Conservation (phyloP, 495 filamentous ascomycete species). For the Physcia stellaris region DNA sequence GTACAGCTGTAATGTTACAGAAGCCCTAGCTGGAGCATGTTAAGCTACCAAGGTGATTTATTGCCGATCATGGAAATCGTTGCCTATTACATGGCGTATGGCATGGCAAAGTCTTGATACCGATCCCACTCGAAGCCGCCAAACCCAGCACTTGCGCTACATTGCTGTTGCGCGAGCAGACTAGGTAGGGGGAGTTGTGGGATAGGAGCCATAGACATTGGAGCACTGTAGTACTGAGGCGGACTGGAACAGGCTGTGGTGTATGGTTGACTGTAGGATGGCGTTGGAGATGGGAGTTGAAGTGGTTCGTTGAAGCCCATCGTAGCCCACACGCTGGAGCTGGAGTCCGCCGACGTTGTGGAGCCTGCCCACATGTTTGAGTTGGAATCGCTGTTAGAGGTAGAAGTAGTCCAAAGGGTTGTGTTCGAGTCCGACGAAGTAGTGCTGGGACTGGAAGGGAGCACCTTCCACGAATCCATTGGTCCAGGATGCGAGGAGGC, state of each 20-base stretch:
- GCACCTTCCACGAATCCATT: slow-evolving; percentile 84
- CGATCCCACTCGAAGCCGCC: slow-evolving; percentile 66
- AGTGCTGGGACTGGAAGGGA: slow-evolving; percentile 73
- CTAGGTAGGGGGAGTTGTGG: slow-evolving; percentile 77
- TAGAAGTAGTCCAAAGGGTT: no score
- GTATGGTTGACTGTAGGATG: slow-evolving; percentile 69
- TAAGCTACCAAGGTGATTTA: no score
- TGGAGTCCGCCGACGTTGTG: slow-evolving; percentile 57
- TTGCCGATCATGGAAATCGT: neutral
- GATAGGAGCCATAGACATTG: slow-evolving; percentile 45
- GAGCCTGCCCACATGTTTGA: no score
- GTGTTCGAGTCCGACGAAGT: no score
- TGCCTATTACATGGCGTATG: slow-evolving; percentile 33
- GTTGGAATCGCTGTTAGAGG: no score
- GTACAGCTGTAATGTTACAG: no score
- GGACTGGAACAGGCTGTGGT: slow-evolving; percentile 56
- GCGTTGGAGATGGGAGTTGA: slow-evolving; percentile 58
- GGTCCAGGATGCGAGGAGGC: slow-evolving; percentile 46
- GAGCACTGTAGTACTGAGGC: slow-evolving; percentile 52
- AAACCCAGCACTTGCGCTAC: slow-evolving; percentile 56
- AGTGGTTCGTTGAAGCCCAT: slow-evolving; percentile 55
- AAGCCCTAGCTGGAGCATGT: no score
- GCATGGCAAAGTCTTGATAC: slow-evolving; percentile 42
- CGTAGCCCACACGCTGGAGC: slow-evolving; percentile 65
- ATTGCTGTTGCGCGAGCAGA: slow-evolving; percentile 70